A percentile compares a stretch with the other conserved stretches of the same genome.
Evolutionary conservation across 305 asterid genomes (phyloP).

Genomic region (Andrographis paniculata): DNA sequence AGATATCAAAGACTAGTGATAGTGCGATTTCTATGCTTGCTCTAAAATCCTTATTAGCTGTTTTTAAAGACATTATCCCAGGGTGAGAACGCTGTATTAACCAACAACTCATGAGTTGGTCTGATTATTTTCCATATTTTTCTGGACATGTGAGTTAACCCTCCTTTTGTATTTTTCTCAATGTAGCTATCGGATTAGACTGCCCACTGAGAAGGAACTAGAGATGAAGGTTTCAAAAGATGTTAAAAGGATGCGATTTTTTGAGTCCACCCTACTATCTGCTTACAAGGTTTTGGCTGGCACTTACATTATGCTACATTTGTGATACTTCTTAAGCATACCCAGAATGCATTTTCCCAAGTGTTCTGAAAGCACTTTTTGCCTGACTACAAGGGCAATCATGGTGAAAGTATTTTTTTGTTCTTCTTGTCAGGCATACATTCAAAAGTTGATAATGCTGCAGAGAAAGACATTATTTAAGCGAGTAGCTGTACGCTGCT

Average conservation of each 20-base stretch:
- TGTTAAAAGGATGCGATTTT: constrained; percentile 65
- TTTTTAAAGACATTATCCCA: constrained; percentile 89
- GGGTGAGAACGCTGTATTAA: constrained; percentile 45
- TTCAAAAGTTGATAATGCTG: constrained; percentile 67
- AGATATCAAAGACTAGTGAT: constrained; percentile 63
- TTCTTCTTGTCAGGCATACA: constrained; percentile 48
- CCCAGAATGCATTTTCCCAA: constrained; percentile 1
- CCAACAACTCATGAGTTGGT: too few species aligned
- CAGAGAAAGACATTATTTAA: constrained; percentile 49
- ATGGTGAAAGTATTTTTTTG: constrained; percentile 23
- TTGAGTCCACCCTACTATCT: constrained; percentile 71
- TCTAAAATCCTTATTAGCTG: constrained; percentile 83
- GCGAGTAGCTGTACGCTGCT: constrained; percentile 73
- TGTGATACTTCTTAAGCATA: constrained; percentile 6
- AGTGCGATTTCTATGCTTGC: constrained; percentile 49
- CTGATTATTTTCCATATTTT: constrained; percentile 6
- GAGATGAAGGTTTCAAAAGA: constrained; percentile 89
- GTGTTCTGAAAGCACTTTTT: constrained; percentile 1
- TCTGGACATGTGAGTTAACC: constrained; percentile 11
- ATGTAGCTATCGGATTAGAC: constrained; percentile 78
- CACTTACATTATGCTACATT: constrained; percentile 5
- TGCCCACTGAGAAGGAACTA: constrained; percentile 89
- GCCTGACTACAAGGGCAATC: constrained; percentile 6
- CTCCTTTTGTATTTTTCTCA: constrained; percentile 13
- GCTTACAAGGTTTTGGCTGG: constrained; percentile 61